Evolutionary conservation across 1,284 basidiomycete species (phyloP).

Genomic region (Ustilago xerochloae): DNA sequence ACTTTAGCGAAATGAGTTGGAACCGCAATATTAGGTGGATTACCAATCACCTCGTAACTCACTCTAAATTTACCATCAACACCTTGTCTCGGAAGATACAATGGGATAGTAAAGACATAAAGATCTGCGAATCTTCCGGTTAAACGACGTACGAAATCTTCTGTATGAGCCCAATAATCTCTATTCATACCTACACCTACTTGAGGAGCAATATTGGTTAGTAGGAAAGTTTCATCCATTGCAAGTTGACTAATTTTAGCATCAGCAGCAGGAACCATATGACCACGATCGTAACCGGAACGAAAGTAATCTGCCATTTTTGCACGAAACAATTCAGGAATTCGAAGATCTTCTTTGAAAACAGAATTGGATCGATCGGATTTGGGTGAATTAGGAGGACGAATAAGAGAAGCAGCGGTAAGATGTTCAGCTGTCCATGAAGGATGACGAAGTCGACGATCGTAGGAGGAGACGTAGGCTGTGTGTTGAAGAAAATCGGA

Average conservation of each 20-base stretch:
- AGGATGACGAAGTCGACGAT: conserved; percentile 88
- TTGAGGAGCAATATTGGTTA: conserved; percentile 97
- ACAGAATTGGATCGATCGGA: conserved; percentile 74
- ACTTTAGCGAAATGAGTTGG: conserved; percentile 99
- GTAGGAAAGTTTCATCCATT: conserved; percentile 95
- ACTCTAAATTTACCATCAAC: conserved; percentile 93
- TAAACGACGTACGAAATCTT: conserved; percentile 92
- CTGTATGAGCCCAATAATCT: conserved; percentile 78
- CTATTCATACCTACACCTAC: conserved; percentile 97
- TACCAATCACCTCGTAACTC: conserved; percentile 87
- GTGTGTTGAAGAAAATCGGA: conserved; percentile 81
- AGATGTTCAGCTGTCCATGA: conserved; percentile 95
- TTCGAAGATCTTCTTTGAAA: conserved; percentile 84
- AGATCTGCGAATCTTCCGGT: conserved; percentile 89
- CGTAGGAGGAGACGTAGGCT: conserved; percentile 89
- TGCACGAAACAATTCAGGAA: conserved; percentile 85
- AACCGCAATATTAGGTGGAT: conserved; percentile 86
- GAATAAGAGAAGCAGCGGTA: conserved; percentile 74
- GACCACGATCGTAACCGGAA: conserved; percentile 92
- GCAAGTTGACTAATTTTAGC: conserved; percentile 89
- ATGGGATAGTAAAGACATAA: conserved; percentile 95
- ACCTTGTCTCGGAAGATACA: conserved; percentile 90
- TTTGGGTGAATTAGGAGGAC: conserved; percentile 29
- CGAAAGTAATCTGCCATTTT: conserved; percentile 81
- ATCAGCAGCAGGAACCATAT: conserved; percentile 97